Base-by-base conservation (phyloP, 768 basidiomycete species). In the Lactarius tabidus region DNA sequence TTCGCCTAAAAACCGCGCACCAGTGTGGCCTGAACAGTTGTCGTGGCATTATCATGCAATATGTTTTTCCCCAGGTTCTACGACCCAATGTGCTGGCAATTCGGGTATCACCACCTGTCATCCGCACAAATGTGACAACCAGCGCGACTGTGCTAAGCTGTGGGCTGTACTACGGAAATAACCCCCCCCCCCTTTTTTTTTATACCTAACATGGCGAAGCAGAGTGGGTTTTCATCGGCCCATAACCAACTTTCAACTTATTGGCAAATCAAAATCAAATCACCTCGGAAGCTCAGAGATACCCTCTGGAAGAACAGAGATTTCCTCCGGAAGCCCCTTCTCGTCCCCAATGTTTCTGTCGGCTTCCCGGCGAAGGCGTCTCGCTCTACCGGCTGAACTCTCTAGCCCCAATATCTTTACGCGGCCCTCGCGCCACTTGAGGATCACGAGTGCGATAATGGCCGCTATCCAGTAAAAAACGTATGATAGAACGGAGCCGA, bases 381-480 rank as follows among this genome's bases (percentile, higher is more conserved):
- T 64, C n/a, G n/a, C 66, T 33, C 52, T 59, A 45, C 66, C 66
- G 5, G 57, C 41, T 48, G 57, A 26, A 20, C 62, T 62, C 36
- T 66, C 63, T 29, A 66, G 17, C n/a, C 67, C 64, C 35, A 66
- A 56, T 28, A 66, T 33, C 5, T 18, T 38, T 5, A 52, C 6
- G 52, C 71, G 55, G 31, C 72, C 76, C 74, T 79, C 79, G 31
- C 65, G 72, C 67, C 68, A 90, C 76, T 92, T 92, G 79, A 90
- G 77, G 69, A 76, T 82, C 58, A 90, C 72, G 59, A 98, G 81
- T 3, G 79, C 78, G 38, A 72, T 82, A 54, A 95, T 85, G 69
- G 90, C 90, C 15, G 87, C 84, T 66, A 97, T 68, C 95, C 95
- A 98, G 79, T 95, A 98, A 76, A 93, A 90, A 56, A 92, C 85